Evolutionary conservation across 2,329 filamentous ascomycete genomes (phyloP), one percentile per base, ranked within the genome.

Genomic region (Ascocoryne sarcoides): DNA sequence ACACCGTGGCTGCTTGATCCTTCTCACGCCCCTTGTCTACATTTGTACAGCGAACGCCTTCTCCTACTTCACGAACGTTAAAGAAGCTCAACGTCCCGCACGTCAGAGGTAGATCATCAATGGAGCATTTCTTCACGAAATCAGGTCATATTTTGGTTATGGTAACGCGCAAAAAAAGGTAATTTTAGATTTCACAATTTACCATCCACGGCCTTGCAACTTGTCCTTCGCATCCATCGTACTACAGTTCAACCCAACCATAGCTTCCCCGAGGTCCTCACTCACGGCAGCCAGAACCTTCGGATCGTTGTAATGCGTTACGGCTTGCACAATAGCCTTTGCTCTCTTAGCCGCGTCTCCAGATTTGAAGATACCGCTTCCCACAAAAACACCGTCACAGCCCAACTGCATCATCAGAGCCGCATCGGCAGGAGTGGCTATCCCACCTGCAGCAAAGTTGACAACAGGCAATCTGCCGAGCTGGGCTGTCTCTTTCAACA

Each of bases 331-430:
- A 56, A 98, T 96, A 28, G 92, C 92, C 69, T 82, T 86, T 10
- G 92, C 92, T 45, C 92, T 73, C 78, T 90, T 86, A 32, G 82
- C 79, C 16, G 92, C 84, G 64, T 96, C 82, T 14, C 90, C 90
- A 4, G 79, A 86, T 77, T 96, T 96, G 77, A 98, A 98, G 64
- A 96, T 96, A 19, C 92, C 92, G 43, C 80, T 88, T 19, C 92
- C 92, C 26, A 98, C 92, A 60, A 98, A 98, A 26, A 98, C 92
- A 43, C 92, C 92, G 59, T 98, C 92, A 60, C 92, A 96, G 45
- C 92, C 92, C 49, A 98, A 71, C 72, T 96, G 90, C 92, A 98
- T 98, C 90, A 98, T 86, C 68, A 98, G 71, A 2, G 92, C 92
- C 0, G 92, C 92, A 65, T 98, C 92, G 0, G 92, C 92, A 0